Evolutionary conservation across 2,329 filamentous ascomycete genomes (phyloP).

Genomic region (Aspergillus calidoustus): DNA sequence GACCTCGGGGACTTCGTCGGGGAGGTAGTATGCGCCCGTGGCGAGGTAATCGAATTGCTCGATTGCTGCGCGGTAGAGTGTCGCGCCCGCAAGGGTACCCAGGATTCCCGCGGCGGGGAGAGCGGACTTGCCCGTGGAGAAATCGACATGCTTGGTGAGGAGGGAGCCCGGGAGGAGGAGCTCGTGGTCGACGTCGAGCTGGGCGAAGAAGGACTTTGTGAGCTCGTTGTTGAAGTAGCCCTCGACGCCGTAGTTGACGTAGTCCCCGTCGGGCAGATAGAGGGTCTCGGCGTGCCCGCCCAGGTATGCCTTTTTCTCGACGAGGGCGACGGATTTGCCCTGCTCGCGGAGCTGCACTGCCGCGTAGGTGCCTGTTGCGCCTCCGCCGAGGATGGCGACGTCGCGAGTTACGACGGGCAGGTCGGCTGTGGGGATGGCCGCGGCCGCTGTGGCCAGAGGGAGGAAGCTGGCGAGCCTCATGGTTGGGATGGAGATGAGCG

Average conservation of each 20-base stretch:
- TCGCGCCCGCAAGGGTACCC: background rate
- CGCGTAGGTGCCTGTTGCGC: conserved; percentile 40
- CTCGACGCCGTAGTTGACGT: conserved; percentile 40
- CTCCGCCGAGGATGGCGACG: conserved; percentile 42
- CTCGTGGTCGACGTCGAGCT: conserved; percentile 31
- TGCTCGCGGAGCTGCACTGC: conserved; percentile 37
- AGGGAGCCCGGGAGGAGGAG: conserved; percentile 20
- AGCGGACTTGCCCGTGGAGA: conserved; percentile 26
- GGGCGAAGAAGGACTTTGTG: conserved; percentile 33
- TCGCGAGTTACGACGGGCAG: conserved; percentile 26
- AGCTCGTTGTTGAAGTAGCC: conserved; percentile 39
- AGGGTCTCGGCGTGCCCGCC: conserved; percentile 42
- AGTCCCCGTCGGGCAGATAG: conserved; percentile 32
- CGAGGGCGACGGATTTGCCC: conserved; percentile 37
- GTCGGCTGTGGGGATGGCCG: background rate
- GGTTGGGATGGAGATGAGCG: background rate
- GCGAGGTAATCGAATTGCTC: conserved; percentile 18
- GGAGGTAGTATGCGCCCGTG: conserved; percentile 41
- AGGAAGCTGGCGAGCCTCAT: background rate
- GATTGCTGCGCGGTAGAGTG: conserved; percentile 18
- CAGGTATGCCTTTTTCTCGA: conserved; percentile 41
- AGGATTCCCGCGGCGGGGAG: conserved; percentile 17
- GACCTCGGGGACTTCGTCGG: conserved; percentile 32
- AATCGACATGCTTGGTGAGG: conserved; percentile 35
- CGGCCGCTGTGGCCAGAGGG: background rate